Evolutionary conservation across 768 basidiomycete species (phyloP).

Genomic region (Lyophyllum semitale): DNA sequence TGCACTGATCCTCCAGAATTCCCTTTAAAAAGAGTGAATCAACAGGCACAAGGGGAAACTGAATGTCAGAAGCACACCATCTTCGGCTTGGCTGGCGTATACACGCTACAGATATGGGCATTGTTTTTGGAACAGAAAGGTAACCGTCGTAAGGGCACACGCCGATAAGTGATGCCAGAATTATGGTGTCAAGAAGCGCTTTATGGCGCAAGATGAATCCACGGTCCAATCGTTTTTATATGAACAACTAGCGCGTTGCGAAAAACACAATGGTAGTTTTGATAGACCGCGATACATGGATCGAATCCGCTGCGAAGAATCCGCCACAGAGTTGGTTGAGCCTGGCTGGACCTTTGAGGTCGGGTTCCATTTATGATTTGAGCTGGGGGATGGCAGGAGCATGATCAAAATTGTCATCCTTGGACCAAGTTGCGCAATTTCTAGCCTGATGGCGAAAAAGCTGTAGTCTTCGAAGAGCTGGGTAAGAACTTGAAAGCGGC

Average conservation of each 20-base stretch:
- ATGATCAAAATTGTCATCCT: not conserved
- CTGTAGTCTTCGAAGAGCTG: not conserved
- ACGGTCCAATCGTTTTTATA: slow-evolving; percentile 2
- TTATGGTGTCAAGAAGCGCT: slow-evolving; percentile 19
- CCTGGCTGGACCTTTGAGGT: no score
- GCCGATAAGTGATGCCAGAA: not conserved
- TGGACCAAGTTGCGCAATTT: slow-evolving; percentile 4
- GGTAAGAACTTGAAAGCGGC: no score
- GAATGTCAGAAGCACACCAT: slow-evolving; percentile 21
- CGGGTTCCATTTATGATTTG: not conserved
- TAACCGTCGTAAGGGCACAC: not conserved
- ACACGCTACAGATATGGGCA: not conserved
- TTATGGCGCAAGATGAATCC: slow-evolving; percentile 19
- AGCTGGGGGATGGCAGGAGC: not conserved
- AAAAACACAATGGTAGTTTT: not conserved
- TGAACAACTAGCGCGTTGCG: not conserved
- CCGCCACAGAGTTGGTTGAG: no score
- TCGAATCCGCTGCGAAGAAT: not conserved
- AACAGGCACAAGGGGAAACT: slow-evolving; percentile 11
- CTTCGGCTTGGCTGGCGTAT: slow-evolving; percentile 5
- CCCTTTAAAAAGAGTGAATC: not conserved
- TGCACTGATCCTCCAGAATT: not conserved
- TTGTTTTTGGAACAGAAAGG: not conserved
- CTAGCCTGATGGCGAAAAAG: not conserved
- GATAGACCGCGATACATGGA: not conserved